A percentile compares a stretch with the other conserved stretches of the same genome.
Conservation (phyloP, 1,284 basidiomycete species). For the Marasmius oreades region DNA sequence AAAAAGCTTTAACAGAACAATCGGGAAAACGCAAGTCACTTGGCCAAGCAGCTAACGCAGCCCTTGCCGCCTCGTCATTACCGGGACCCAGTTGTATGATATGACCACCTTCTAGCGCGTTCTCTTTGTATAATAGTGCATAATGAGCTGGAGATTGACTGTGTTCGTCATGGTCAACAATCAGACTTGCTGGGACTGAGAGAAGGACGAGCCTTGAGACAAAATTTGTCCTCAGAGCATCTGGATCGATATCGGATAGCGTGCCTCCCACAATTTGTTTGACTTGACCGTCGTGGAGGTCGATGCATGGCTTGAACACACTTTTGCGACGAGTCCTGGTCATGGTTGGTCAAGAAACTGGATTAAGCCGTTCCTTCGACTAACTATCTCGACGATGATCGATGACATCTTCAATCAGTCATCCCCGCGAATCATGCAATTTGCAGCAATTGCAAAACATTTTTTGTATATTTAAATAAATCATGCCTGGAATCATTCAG, state of each 20-base stretch:
- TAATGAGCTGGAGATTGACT: slow-evolving; percentile 84
- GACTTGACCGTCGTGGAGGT: slow-evolving; percentile 91
- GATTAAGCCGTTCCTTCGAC: neutral
- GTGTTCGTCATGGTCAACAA: slow-evolving; percentile 1
- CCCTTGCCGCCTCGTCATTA: slow-evolving; percentile 85
- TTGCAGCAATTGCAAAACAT: no score
- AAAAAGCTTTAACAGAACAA: neutral
- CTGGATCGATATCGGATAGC: slow-evolving; percentile 64
- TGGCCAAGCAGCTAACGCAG: slow-evolving; percentile 84
- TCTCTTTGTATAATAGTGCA: slow-evolving; percentile 72
- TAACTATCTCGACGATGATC: no score
- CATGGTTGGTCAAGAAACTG: neutral
- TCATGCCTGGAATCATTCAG: no score
- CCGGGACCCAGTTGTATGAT: slow-evolving; percentile 93
- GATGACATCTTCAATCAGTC: no score
- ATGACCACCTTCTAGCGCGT: slow-evolving; percentile 84
- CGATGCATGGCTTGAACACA: slow-evolving; percentile 93
- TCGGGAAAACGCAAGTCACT: slow-evolving; percentile 36
- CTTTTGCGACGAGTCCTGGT: slow-evolving; percentile 23
- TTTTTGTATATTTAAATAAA: no score
- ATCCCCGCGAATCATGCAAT: no score
- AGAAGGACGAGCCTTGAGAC: slow-evolving; percentile 71
- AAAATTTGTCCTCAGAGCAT: slow-evolving; percentile 85
- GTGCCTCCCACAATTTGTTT: slow-evolving; percentile 99
- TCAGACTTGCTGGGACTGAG: neutral